Base-by-base conservation (phyloP, 257 asterid genomes). In the Verbascum thapsus region DNA sequence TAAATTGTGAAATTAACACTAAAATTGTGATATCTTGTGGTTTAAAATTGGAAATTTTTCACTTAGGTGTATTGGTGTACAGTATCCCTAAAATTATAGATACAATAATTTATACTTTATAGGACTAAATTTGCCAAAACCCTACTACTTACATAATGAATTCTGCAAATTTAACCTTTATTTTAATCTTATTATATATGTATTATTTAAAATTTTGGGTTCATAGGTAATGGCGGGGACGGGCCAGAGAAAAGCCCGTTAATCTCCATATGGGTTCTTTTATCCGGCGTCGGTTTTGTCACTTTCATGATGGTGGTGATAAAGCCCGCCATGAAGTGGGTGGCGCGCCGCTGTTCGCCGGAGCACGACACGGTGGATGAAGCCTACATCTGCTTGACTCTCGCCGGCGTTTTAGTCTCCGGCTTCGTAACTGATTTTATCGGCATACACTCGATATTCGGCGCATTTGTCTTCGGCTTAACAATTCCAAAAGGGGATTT, bases 391-490 rank as follows among this genome's bases (percentile, higher is more conserved):
- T 76, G 85, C 70, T 38, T 82, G 8, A 78, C 83, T 11, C 78
- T 86, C 10, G 80, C 58, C 54, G 80, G 90, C 10, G 95, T 87
- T 6, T 58, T 87, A 76, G 76, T 70, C 0, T 70, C 88, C 7
- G 88, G 89, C 10, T 82, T 87, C 12, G 23, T 76, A 1, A 87
- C 95, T 10, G 95, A 87, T 44, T 45, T 80, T 5, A 87, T 87
- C 23, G 95, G 95, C 11, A 77, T 84, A 39, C 92, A 82, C 59
- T 66, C 89, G 5, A 82, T 85, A 22, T 82, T 85, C 17, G 92
- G 92, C 3, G 89, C 82, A 0, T 87, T 87, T 44, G 58, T 87
- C 0, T 84, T 87, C 68, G 92, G 95, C 3, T 38, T 87, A 34
- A 62, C 78, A 3, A 73, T 87, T 3, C 95, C 95, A 0, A 84